Base-by-base conservation (phyloP, 371 early-diverging fungal species). In the Mucor saturninus region DNA sequence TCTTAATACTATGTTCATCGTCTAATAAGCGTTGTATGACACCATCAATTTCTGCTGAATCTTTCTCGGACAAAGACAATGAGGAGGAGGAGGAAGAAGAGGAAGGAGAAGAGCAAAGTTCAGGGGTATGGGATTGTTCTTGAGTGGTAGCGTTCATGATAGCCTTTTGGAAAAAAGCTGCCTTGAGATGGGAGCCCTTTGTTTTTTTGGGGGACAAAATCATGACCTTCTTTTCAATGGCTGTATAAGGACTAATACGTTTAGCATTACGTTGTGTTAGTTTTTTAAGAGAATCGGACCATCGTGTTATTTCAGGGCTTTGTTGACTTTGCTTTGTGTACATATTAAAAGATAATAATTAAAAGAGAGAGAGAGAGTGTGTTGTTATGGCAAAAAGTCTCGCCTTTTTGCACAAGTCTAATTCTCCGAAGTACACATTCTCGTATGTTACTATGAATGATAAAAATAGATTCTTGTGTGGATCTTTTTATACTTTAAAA, bases 281-380 rank as follows among this genome's bases (percentile, higher is more conserved):
- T 29, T 42, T 29, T 9, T 40, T 59, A n/a, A 59, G 28, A 28
- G 59, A 50, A 40, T 40, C 51, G 6, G 59, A 29, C 59, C 59
- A 59, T 39, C 51, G 21, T 7, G 9, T 30, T 9, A 14, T 30
- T 30, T 50, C 50, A 26, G 50, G 6, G 30, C 21, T 48, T 26
- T 28, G 48, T 4, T 30, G 6, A 10, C 21, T 48, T 26, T 28
- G 48, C 7, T 30, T 50, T 29, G 50, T 11, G 13, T 21, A 46
- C 46, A 46, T 54, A 45, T 45, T 13, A 52, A 31, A 52, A 13
- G 5, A 52, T 45, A 14, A 43, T 46, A 21, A 46, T 8, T 21
- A 32, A 43, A 13, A n/a, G 26, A 49, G 38, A 39, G 40, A 52
- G n/a, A 51, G 21, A 40, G 5, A 60, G 30, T 21, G n/a, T 21